Evolutionary conservation across 1,284 basidiomycete genomes (phyloP).

Genomic region (Apiotrichum sp.): DNA sequence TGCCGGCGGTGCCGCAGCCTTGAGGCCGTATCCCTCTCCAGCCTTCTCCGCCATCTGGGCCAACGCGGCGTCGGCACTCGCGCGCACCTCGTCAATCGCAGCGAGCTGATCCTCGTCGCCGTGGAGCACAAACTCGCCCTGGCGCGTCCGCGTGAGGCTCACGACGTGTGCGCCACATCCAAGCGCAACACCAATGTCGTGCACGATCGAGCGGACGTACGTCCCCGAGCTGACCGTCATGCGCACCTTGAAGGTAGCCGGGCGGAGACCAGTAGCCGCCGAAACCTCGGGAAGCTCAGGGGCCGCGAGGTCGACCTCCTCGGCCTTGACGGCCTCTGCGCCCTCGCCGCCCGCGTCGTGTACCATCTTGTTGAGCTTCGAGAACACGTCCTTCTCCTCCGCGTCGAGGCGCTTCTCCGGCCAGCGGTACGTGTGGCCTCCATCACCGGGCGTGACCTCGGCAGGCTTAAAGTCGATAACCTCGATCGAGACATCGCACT

Average conservation of each 20-base stretch:
- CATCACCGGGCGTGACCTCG: slow-evolving; percentile 40
- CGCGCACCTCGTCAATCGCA: slow-evolving; percentile 16
- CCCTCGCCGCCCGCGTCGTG: slow-evolving; percentile 30
- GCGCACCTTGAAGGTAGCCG: slow-evolving; percentile 74
- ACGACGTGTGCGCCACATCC: slow-evolving; percentile 87
- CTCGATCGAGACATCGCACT: slow-evolving; percentile 67
- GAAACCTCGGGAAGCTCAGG: slow-evolving; percentile 47
- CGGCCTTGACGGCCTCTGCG: slow-evolving; percentile 20
- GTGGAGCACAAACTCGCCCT: slow-evolving; percentile 67
- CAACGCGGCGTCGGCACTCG: background rate
- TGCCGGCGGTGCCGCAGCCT: slow-evolving; percentile 22
- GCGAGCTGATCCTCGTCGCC: slow-evolving; percentile 28
- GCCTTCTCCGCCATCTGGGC: slow-evolving; percentile 39
- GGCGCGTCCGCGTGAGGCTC: slow-evolving; percentile 73
- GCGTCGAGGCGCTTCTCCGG: slow-evolving; percentile 63
- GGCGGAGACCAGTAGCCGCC: slow-evolving; percentile 44
- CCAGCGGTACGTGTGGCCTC: slow-evolving; percentile 58
- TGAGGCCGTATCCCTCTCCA: background rate
- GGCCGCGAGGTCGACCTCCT: slow-evolving; percentile 28
- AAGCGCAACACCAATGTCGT: slow-evolving; percentile 76
- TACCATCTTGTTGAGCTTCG: slow-evolving; percentile 53
- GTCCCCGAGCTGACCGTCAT: slow-evolving; percentile 95
- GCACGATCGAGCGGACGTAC: slow-evolving; percentile 88
- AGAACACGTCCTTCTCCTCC: slow-evolving; percentile 65
- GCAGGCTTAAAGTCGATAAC: slow-evolving; percentile 51